A percentile compares a stretch with the other conserved stretches of the same genome.
Conservation (phyloP, 2,329 filamentous ascomycete species). For the Hansfordia pulvinata region DNA sequence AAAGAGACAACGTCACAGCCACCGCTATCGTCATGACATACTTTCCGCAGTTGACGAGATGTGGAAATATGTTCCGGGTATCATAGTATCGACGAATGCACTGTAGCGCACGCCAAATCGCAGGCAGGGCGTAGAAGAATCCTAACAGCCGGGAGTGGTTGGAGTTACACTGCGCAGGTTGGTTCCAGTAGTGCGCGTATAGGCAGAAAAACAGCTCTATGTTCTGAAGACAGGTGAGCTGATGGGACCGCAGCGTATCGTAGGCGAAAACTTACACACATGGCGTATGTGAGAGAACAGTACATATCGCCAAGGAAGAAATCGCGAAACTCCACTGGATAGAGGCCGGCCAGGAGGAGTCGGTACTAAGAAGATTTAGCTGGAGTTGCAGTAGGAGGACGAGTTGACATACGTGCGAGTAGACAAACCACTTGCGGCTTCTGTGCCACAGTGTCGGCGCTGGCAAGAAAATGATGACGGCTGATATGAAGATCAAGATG, state of each 20-base stretch:
- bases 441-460: slow-evolving; percentile 59
- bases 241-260: neutral
- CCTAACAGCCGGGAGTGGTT: slow-evolving; percentile 70
- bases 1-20: slow-evolving; percentile 68
- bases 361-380: slow-evolving; percentile 51
- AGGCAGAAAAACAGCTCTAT: slow-evolving; percentile 90
- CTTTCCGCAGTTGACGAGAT: slow-evolving; percentile 85
- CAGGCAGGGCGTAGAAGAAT: slow-evolving; percentile 72
- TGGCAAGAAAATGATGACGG: slow-evolving; percentile 62
- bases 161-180: slow-evolving; percentile 71
- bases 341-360: slow-evolving; percentile 70
- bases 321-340: slow-evolving; percentile 91
- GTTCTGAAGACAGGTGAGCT: slow-evolving; percentile 41
- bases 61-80: slow-evolving; percentile 77
- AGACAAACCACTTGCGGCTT: slow-evolving; percentile 74
- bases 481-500: slow-evolving; percentile 57
- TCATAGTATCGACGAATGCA: slow-evolving; percentile 83
- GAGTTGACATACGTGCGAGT: slow-evolving; percentile 58
- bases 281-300: slow-evolving; percentile 84
- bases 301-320: slow-evolving; percentile 98
- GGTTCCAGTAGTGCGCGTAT: slow-evolving; percentile 65
- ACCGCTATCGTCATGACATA: slow-evolving; percentile 75
- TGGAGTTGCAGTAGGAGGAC: neutral
- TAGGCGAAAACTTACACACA: slow-evolving; percentile 48
- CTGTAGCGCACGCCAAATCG: slow-evolving; percentile 82